Base-by-base conservation (phyloP, 495 filamentous ascomycete species). In the Mytilinidion resinicola region DNA sequence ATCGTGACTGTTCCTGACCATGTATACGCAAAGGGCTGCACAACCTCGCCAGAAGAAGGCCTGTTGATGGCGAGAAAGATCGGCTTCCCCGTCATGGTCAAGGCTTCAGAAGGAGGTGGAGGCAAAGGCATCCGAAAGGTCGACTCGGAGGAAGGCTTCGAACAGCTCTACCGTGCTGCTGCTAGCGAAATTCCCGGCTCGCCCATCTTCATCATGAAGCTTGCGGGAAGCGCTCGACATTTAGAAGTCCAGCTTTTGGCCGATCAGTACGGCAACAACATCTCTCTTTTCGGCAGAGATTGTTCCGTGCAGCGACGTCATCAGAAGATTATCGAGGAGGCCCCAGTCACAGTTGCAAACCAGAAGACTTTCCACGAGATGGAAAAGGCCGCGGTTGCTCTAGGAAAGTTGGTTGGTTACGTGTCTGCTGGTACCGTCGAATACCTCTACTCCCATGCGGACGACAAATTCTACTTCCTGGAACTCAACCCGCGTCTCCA, bases 261-360 rank as follows among this genome's bases (percentile, higher is more conserved):
- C 52, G 93, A 99, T 77, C 88, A 99, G 80, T 99, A 99, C 72
- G 95, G 95, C 57, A 96, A 99, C 81, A 97, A 97, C 74, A 96
- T 99, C 67, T 99, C 93, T 4, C 82, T 99, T 20, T 97, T 97
- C 66, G 93, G 93, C 63, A 85, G 93, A 85, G 93, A 99, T 77
- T 99, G 93, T 73, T 99, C 93, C 60, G 93, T 99, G 1, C 93
- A 99, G 76, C 86, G 93, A 74, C 82, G 93, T 76, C 93, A 99
- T 77, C 93, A 99, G 75, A 99, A 99, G 79, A 99, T 99, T 73
- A 99, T 99, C 63, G 93, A 99, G 74, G 93, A 99, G 74, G 93
- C 93, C 5, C 93, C 93, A 11, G 93, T 96, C 35, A 99, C 93
- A 9, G 92, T 99, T 53, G 93, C 93, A 21, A 93, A 88, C 68